Evolutionary conservation across 768 basidiomycete species (phyloP), one percentile per base, ranked within the genome.

Genomic region (Collybia nuda): DNA sequence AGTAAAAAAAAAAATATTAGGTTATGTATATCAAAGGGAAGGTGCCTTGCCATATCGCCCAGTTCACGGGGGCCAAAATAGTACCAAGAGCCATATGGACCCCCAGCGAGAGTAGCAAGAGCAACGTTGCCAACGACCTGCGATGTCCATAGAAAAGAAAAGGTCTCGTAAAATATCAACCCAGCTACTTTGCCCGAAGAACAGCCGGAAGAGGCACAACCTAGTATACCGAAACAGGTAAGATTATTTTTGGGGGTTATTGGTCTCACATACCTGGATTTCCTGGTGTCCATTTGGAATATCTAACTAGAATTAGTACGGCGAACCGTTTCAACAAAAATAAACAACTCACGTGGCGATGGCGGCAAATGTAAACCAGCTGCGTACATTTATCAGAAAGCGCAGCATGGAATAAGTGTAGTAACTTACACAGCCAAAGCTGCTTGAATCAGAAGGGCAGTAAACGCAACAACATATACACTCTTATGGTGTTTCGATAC

Each of bases 111-210:
- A 2, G 89, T 91, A 26, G 88, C 81, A 19, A 93, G 74, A 0
- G 88, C 78, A 36, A 93, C 82, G 56, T 92, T 92, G 26, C 80
- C 83, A 44, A 90, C 81, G 38, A 91, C 88, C 67, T 90, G 88
- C 0, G 86, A 89, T 15, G 84, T 86, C 92, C 90, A 93, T 18
- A 91, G 73, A 71, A 84, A 93, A n/a, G 86, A 85, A 65, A 93
- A 92, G 0, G 85, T 82, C 53, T 82, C 80, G 59, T 80, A 93
- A 66, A 92, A 82, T 47, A 91, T 77, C 11, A 93, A 70, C 2
- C 92, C 90, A 0, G 88, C 79, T 39, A 93, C 90, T 62, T 82
- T 92, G 12, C 77, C 78, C 9, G 80, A 82, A 1, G 89, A 90
- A 62, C 89, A 92, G 37, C 64, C 58, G 2, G 67, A 63, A 4